A percentile compares a stretch with the other conserved stretches of the same genome.
These are phyloP conservation scores for Lodderomyces jiufengensis DNA, from an alignment of 1,139 yeast genomes.

Conservation along the genomic window DNA sequence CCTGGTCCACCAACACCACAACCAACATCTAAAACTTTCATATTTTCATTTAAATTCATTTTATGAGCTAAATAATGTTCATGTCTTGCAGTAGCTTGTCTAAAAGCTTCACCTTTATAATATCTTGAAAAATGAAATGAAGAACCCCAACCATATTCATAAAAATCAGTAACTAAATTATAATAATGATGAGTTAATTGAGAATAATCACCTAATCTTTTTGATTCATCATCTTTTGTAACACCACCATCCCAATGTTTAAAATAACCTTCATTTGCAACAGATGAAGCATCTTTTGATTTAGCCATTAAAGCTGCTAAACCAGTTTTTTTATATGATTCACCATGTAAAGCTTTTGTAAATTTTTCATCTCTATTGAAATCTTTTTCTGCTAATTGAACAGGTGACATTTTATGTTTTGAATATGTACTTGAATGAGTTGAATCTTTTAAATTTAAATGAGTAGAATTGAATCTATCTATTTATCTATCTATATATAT, in stretches of 20 bases:
- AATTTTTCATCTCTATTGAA: slow-evolving; percentile 56
- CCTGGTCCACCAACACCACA: slow-evolving; percentile 99
- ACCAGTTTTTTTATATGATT: slow-evolving; percentile 64
- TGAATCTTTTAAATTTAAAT: slow-evolving; percentile 7
- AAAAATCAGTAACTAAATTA: slow-evolving; percentile 92
- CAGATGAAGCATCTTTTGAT: slow-evolving; percentile 71
- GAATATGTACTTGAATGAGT: slow-evolving; percentile 9
- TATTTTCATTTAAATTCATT: slow-evolving; percentile 73
- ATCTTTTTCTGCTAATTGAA: slow-evolving; percentile 29
- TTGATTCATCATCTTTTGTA: slow-evolving; percentile 68
- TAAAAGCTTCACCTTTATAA: slow-evolving; percentile 89
- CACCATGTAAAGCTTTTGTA: slow-evolving; percentile 85
- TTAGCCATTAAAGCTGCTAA: slow-evolving; percentile 73
- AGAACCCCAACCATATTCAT: slow-evolving; percentile 99
- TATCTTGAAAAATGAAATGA: slow-evolving; percentile 97
- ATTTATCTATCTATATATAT: background rate
- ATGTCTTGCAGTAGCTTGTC: slow-evolving; percentile 95
- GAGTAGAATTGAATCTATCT: too few species aligned
- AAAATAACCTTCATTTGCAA: slow-evolving; percentile 87
- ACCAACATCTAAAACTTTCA: slow-evolving; percentile 95
- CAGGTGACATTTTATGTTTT: slow-evolving; percentile 14
- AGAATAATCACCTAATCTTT: slow-evolving; percentile 80
- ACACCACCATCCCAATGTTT: slow-evolving; percentile 95
- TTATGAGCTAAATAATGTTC: slow-evolving; percentile 91
- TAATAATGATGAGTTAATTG: slow-evolving; percentile 92